Percentiles rank a stretch among this genome's conserved stretches.
Conservation (phyloP, 495 filamentous ascomycete species). For the Xylaria scruposa region DNA sequence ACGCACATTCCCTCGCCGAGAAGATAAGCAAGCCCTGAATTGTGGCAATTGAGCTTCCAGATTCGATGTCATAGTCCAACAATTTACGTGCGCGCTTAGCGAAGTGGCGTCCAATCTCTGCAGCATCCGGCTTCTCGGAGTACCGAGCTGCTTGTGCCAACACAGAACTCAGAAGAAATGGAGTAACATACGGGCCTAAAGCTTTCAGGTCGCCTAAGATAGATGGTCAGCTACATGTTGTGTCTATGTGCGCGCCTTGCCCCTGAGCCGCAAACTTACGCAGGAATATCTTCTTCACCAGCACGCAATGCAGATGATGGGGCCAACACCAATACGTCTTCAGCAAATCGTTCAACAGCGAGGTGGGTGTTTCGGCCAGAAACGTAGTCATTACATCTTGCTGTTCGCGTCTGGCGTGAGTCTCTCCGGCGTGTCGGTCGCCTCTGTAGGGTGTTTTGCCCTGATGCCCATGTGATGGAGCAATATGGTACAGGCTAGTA, state of each 20-base stretch:
- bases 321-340: constrained; percentile 18
- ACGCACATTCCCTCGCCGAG: constrained; percentile 25
- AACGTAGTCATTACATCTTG: constrained; percentile 1
- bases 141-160: constrained; percentile 6
- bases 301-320: constrained; percentile 14
- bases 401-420: background rate
- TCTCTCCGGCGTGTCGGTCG: background rate
- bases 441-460: background rate
- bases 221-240: background rate
- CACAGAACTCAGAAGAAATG: constrained; percentile 7
- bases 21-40: constrained; percentile 29
- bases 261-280: background rate
- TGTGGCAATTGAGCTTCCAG: constrained; percentile 47
- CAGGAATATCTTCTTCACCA: constrained; percentile 5
- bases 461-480: constrained; percentile 11
- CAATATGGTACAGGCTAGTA: constrained; percentile 10
- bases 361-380: background rate
- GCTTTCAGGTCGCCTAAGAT: background rate
- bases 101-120: constrained; percentile 13
- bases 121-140: constrained; percentile 6
- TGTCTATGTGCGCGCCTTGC: background rate
- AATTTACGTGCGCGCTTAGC: constrained; percentile 29
- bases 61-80: constrained; percentile 30
- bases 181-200: constrained; percentile 2
- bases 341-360: background rate